phyloP scores from a whole-genome alignment of 108 stramenopile genomes.

The Skeletonema tropicum region DNA sequence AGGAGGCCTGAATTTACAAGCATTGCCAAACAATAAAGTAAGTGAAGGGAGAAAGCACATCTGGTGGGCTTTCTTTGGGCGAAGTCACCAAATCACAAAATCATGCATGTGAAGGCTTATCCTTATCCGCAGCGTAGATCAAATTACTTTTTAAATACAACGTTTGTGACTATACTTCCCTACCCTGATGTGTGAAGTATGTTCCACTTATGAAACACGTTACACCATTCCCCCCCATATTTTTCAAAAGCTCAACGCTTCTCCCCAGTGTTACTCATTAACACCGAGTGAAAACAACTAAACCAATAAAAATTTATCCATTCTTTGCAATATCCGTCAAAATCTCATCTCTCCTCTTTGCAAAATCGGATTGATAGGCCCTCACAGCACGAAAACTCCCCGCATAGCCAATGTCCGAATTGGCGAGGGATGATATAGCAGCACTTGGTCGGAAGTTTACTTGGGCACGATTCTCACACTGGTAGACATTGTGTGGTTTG shows the following conservation, averaged over 20 bases:
- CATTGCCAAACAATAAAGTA: too few relatives aligned
- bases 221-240: not conserved
- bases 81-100: not conserved
- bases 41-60: too few relatives aligned
- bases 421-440: conserved; percentile 65
- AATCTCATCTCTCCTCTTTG: conserved; percentile 61
- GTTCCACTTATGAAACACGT: not conserved
- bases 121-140: not conserved
- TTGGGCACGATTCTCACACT: conserved; percentile 42
- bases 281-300: not conserved
- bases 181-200: not conserved
- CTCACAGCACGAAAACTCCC: conserved; percentile 57
- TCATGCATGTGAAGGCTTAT: not conserved
- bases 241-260: too few relatives aligned
- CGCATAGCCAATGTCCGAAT: conserved; percentile 51
- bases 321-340: conserved; percentile 52
- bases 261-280: not conserved
- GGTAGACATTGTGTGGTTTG: conserved; percentile 46
- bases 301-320: conserved; percentile 14
- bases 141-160: conserved; percentile 1
- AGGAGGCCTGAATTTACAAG: too few relatives aligned
- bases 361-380: conserved; percentile 60
- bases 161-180: not conserved
- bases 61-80: too few relatives aligned
- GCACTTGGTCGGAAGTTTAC: conserved; percentile 56